Conservation (phyloP, 2,329 filamentous ascomycete genomes). For the Mariannaea sp. region DNA sequence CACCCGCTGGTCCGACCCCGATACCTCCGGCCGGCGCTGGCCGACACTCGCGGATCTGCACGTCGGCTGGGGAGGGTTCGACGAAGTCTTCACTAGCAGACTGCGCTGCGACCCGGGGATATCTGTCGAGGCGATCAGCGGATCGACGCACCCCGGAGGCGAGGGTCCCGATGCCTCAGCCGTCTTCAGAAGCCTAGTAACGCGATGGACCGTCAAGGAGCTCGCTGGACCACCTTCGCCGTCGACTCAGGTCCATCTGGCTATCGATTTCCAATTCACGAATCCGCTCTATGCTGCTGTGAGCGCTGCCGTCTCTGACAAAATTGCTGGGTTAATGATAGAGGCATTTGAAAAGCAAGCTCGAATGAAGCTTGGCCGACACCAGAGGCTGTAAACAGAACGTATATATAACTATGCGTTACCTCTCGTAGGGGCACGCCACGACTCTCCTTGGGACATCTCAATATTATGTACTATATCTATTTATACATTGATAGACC, state of each 20-base stretch:
- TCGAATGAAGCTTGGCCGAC: conserved; percentile 46
- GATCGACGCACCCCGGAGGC: conserved; percentile 54
- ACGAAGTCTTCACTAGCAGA: conserved; percentile 80
- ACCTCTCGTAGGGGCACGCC: no score
- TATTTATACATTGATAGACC: not conserved
- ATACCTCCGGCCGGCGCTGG: conserved; percentile 57
- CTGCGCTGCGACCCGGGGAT: conserved; percentile 76
- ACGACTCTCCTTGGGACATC: no score
- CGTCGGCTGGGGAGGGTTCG: conserved; percentile 82
- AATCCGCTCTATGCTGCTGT: conserved; percentile 88
- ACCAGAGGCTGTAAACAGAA: conserved; percentile 19
- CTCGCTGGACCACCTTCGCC: conserved; percentile 37
- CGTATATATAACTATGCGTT: no score
- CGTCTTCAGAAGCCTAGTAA: conserved; percentile 71
- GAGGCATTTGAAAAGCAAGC: conserved; percentile 89
- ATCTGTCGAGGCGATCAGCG: conserved; percentile 78
- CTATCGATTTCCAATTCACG: conserved; percentile 80
- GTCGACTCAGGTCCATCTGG: conserved; percentile 73
- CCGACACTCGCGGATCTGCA: conserved; percentile 79
- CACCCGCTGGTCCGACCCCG: conserved; percentile 69
- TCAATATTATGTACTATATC: no score
- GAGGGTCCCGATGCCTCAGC: conserved; percentile 47
- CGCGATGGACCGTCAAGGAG: conserved; percentile 68
- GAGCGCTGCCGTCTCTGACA: conserved; percentile 80
- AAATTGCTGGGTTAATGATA: conserved; percentile 87